A percentile compares a stretch with the other conserved stretches of the same genome.
Evolutionary conservation across 768 basidiomycete species (phyloP).

Genomic region (Psilocybe tampanensis): DNA sequence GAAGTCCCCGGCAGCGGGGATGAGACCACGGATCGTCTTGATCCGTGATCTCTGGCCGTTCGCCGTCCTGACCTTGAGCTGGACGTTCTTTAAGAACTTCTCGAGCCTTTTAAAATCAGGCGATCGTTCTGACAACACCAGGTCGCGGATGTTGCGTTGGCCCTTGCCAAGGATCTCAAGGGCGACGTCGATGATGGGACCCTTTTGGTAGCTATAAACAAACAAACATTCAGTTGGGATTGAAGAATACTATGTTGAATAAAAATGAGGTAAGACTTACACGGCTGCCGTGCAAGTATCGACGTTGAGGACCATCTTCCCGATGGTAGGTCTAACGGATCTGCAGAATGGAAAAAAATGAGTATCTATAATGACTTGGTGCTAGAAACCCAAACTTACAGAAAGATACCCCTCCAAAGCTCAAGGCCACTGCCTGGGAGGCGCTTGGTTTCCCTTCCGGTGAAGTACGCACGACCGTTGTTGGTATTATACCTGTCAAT

Average conservation of each 20-base stretch:
- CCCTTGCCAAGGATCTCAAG: constrained; percentile 26
- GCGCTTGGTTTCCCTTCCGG: neutral
- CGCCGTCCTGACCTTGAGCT: constrained; percentile 31
- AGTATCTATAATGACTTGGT: neutral
- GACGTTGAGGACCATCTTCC: constrained; percentile 44
- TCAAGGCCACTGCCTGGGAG: constrained; percentile 33
- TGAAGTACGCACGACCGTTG: constrained; percentile 49
- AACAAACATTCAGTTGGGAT: neutral
- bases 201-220: constrained; percentile 29
- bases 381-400: constrained; percentile 33
- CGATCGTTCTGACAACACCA: constrained; percentile 25
- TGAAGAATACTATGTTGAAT: neutral
- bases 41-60: constrained; percentile 18
- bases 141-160: constrained; percentile 30
- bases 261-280: constrained; percentile 27
- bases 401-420: constrained; percentile 51
- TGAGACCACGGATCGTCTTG: constrained; percentile 39
- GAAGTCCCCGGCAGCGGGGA: constrained; percentile 38
- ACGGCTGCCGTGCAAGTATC: constrained; percentile 49
- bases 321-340: constrained; percentile 46
- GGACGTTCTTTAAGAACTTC: constrained; percentile 38
- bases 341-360: constrained; percentile 23
- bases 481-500: constrained; percentile 42
- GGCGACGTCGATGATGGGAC: constrained; percentile 32
- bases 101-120: constrained; percentile 34